phyloP scores from a whole-genome alignment of 345 rosid genomes.

The Dipteronia sinensis region DNA sequence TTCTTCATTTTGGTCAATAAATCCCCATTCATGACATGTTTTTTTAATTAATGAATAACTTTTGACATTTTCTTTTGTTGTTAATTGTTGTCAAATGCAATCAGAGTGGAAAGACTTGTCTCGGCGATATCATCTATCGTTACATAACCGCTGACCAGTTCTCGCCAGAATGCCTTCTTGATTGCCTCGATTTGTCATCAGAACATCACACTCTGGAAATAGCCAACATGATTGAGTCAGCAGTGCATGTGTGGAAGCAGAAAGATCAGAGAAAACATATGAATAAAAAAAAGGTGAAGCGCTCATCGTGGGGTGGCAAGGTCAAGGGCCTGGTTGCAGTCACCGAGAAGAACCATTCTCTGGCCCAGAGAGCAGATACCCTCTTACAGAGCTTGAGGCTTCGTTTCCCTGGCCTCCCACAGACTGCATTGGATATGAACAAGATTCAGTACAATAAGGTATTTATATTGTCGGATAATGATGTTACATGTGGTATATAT shows the following conservation, averaged over 20 bases:
- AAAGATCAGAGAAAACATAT: slow-evolving; percentile 53
- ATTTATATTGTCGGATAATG: not conserved
- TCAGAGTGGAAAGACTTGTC: slow-evolving; percentile 79
- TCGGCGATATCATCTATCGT: slow-evolving; percentile 82
- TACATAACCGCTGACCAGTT: slow-evolving; percentile 76
- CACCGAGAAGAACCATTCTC: slow-evolving; percentile 52
- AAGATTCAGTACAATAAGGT: slow-evolving; percentile 94
- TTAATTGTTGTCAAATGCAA: slow-evolving; percentile 6
- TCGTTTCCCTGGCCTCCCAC: slow-evolving; percentile 92
- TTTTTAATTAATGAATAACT: not conserved
- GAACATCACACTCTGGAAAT: slow-evolving; percentile 87
- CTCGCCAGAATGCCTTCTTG: slow-evolving; percentile 83
- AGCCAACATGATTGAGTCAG: slow-evolving; percentile 83
- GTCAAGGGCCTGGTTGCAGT: slow-evolving; percentile 82
- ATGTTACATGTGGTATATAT: not conserved
- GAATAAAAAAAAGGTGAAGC: slow-evolving; percentile 46
- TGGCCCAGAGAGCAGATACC: slow-evolving; percentile 77
- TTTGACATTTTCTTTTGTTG: slow-evolving; percentile 9
- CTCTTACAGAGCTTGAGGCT: slow-evolving; percentile 72
- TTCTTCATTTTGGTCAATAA: not conserved
- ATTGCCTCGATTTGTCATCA: slow-evolving; percentile 82
- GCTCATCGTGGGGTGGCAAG: slow-evolving; percentile 84
- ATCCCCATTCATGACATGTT: too few species aligned
- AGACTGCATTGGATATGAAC: slow-evolving; percentile 90
- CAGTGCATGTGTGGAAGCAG: slow-evolving; percentile 78